These are phyloP conservation scores for Eimeria sp. DNA, from an alignment of 169 alveolate species.

Conservation along the genomic window DNA sequence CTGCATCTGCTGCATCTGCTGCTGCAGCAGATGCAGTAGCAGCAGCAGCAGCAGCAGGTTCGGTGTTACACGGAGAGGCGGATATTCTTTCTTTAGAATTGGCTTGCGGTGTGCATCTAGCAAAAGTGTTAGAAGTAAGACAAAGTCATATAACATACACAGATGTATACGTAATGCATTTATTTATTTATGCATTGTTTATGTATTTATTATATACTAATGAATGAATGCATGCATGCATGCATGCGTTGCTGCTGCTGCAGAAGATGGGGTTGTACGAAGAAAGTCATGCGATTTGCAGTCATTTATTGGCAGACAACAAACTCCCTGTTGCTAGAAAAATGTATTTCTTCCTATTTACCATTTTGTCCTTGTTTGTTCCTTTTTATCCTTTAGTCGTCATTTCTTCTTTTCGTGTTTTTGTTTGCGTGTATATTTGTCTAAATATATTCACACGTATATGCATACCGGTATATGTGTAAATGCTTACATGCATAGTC, in stretches of 20 bases:
- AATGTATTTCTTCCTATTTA: neutral
- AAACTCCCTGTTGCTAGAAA: slow-evolving; percentile 36
- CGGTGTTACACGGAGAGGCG: neutral
- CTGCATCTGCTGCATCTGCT: slow-evolving; percentile 51
- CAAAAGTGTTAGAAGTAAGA: neutral
- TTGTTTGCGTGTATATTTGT: neutral
- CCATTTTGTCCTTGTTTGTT: neutral
- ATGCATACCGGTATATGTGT: too few relatives aligned
- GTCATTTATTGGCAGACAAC: neutral
- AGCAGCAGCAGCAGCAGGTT: slow-evolving; percentile 26
- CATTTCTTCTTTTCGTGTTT: neutral
- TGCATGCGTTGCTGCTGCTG: neutral
- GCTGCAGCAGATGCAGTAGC: slow-evolving; percentile 18
- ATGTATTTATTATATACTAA: neutral
- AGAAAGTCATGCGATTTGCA: slow-evolving; percentile 14
- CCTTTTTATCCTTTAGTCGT: neutral
- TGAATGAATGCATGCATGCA: neutral
- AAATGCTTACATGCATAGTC: too few relatives aligned
- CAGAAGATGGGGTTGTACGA: neutral
- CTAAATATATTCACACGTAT: too few relatives aligned
- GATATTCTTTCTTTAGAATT: slow-evolving; percentile 1
- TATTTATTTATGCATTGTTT: too few relatives aligned
- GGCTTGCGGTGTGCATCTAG: slow-evolving; percentile 5
- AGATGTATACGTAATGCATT: neutral
- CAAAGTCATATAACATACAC: neutral